Conservation (phyloP, 2,329 filamentous ascomycete genomes). For the Monosporascus sp. region DNA sequence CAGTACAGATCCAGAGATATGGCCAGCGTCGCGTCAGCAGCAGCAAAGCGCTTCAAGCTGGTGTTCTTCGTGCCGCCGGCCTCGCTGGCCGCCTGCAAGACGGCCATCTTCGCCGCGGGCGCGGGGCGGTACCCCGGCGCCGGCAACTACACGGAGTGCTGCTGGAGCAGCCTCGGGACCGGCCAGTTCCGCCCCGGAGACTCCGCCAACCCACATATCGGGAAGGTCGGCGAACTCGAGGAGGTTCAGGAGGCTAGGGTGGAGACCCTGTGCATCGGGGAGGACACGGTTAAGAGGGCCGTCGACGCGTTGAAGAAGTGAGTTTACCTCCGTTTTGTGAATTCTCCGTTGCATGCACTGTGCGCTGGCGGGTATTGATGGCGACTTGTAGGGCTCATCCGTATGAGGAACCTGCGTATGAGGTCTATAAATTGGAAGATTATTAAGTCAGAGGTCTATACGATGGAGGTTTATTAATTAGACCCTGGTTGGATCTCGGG, state of each 20-base stretch:
- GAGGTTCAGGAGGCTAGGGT: conserved; percentile 55
- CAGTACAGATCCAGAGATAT: background rate
- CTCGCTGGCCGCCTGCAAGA: conserved; percentile 45
- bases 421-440: conserved; percentile 43
- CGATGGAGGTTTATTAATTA: too few species aligned
- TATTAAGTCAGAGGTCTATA: conserved; percentile 16
- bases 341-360: background rate
- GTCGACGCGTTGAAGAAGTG: conserved; percentile 62
- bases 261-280: conserved; percentile 57
- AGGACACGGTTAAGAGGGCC: conserved; percentile 49
- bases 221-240: conserved; percentile 51
- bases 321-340: conserved; percentile 21
- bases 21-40: background rate
- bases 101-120: conserved; percentile 53
- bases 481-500: too few species aligned
- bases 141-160: conserved; percentile 52
- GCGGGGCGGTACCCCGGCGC: conserved; percentile 46
- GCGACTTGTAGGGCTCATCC: conserved; percentile 39
- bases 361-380: background rate
- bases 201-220: conserved; percentile 59
- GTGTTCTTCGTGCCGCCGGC: conserved; percentile 46
- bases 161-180: conserved; percentile 47
- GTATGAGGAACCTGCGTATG: conserved; percentile 47
- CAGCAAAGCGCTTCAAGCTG: conserved; percentile 30
- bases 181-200: conserved; percentile 63